A percentile compares a stretch with the other conserved stretches of the same genome.
These are phyloP conservation scores for Trametes maxima DNA, from an alignment of 768 basidiomycete species.

Conservation along the genomic window DNA sequence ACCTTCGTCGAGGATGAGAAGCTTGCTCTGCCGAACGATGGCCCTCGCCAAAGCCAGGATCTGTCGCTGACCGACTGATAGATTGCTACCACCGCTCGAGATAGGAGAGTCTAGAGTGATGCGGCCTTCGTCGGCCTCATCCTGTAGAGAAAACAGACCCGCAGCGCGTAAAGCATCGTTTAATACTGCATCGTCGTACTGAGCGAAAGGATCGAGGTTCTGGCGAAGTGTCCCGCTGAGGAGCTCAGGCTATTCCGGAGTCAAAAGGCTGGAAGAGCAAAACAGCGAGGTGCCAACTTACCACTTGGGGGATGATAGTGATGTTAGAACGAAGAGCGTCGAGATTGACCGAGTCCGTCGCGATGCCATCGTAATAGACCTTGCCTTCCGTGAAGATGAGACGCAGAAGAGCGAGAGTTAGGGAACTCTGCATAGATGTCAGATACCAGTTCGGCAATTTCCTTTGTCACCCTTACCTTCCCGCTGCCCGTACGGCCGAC, in stretches of 20 bases:
- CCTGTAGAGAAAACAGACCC: slow-evolving; percentile 48
- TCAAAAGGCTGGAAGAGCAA: neutral
- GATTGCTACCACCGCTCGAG: slow-evolving; percentile 46
- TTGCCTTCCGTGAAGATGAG: slow-evolving; percentile 56
- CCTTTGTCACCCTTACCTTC: slow-evolving; percentile 35
- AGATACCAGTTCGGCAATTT: neutral
- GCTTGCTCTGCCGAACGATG: slow-evolving; percentile 54
- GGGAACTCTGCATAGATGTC: slow-evolving; percentile 39
- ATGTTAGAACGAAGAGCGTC: slow-evolving; percentile 53
- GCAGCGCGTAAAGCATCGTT: slow-evolving; percentile 52
- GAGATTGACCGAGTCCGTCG: slow-evolving; percentile 51
- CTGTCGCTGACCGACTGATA: slow-evolving; percentile 61
- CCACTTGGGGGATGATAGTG: slow-evolving; percentile 62
- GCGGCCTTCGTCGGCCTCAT: slow-evolving; percentile 39
- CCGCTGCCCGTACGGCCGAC: slow-evolving; percentile 63
- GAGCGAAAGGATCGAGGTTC: slow-evolving; percentile 61
- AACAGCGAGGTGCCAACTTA: slow-evolving; percentile 31
- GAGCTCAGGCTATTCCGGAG: slow-evolving; percentile 43
- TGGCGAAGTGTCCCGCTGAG: slow-evolving; percentile 56
- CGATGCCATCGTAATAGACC: slow-evolving; percentile 55
- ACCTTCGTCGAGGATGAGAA: slow-evolving; percentile 62
- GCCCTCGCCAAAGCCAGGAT: slow-evolving; percentile 63
- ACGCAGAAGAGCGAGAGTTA: slow-evolving; percentile 56
- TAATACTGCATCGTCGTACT: slow-evolving; percentile 55
- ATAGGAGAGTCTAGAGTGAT: slow-evolving; percentile 50